Conservation (phyloP, 1,284 basidiomycete genomes). For the Trichosporon coremiiforme region DNA sequence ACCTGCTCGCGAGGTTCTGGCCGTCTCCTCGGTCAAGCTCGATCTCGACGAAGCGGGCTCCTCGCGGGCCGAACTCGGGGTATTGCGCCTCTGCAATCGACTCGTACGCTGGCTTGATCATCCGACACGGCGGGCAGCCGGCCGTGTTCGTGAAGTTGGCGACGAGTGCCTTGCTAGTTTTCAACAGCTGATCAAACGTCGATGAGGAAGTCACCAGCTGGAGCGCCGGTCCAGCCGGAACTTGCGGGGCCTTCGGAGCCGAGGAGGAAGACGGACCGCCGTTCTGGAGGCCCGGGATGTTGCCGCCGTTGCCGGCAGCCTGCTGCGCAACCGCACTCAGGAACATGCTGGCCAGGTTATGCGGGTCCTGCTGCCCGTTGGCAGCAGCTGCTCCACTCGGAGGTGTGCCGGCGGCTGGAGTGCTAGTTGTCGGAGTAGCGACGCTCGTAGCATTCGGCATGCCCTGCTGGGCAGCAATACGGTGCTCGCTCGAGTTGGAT, state of each 20-base stretch:
- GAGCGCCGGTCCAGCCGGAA: slow-evolving; percentile 60
- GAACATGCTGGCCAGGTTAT: slow-evolving; percentile 62
- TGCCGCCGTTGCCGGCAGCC: slow-evolving; percentile 48
- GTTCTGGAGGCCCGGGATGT: background rate
- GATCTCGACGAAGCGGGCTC: slow-evolving; percentile 70
- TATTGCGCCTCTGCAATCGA: slow-evolving; percentile 41
- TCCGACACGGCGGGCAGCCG: slow-evolving; percentile 66
- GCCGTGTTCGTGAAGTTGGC: slow-evolving; percentile 68
- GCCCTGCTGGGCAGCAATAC: slow-evolving; percentile 66
- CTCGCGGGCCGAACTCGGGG: slow-evolving; percentile 42
- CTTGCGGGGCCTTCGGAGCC: slow-evolving; percentile 24
- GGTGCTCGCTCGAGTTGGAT: slow-evolving; percentile 65
- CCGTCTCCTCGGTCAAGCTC: slow-evolving; percentile 72
- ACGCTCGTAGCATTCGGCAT: slow-evolving; percentile 60
- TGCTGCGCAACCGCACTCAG: slow-evolving; percentile 67
- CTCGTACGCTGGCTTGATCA: slow-evolving; percentile 68
- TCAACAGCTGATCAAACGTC: slow-evolving; percentile 61
- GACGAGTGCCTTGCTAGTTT: slow-evolving; percentile 62
- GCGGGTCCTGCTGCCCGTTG: slow-evolving; percentile 19
- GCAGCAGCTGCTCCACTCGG: slow-evolving; percentile 57
- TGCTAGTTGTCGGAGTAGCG: slow-evolving; percentile 8
- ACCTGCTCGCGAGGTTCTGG: slow-evolving; percentile 64
- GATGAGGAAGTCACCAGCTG: slow-evolving; percentile 64
- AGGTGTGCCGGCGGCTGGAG: slow-evolving; percentile 25
- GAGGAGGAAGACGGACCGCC: slow-evolving; percentile 35